These are phyloP conservation scores for Neonectria neomacrospora DNA, from an alignment of 2,329 filamentous ascomycete genomes.

Conservation along the genomic window DNA sequence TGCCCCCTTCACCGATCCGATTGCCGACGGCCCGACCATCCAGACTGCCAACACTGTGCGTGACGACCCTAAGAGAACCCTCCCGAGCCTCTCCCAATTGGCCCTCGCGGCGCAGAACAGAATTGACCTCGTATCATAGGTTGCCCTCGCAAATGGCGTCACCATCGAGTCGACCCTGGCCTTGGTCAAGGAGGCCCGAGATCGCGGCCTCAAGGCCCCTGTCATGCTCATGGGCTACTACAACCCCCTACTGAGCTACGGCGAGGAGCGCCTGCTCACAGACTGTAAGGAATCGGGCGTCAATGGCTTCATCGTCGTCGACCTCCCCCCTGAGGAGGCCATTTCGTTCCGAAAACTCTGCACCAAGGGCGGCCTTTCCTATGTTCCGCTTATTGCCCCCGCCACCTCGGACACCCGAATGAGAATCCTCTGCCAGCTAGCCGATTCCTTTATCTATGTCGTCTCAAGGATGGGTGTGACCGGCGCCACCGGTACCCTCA, in stretches of 20 bases:
- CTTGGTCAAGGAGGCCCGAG: constrained; percentile 85
- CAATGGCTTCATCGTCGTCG: constrained; percentile 97
- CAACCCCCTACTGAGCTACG: constrained; percentile 94
- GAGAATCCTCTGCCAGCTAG: constrained; percentile 95
- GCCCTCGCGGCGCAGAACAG: neutral
- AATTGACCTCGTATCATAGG: constrained; percentile 47
- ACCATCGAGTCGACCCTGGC: constrained; percentile 82
- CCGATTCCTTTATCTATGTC: constrained; percentile 98
- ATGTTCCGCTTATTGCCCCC: constrained; percentile 96
- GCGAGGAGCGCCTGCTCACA: constrained; percentile 86
- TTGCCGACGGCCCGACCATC: constrained; percentile 96
- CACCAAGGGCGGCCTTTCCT: constrained; percentile 83
- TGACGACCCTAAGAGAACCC: constrained; percentile 30
- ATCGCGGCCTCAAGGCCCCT: constrained; percentile 80
- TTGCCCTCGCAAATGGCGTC: constrained; percentile 88
- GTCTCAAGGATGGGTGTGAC: constrained; percentile 98
- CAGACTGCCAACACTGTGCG: constrained; percentile 90
- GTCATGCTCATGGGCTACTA: constrained; percentile 99
- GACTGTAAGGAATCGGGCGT: constrained; percentile 87
- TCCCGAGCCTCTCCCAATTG: constrained; percentile 2
- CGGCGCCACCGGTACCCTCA: constrained; percentile 85
- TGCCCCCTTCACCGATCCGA: constrained; percentile 96
- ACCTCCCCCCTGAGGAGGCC: constrained; percentile 95
- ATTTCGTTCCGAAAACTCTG: constrained; percentile 90
- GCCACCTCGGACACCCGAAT: constrained; percentile 92